Evolutionary conservation across 163 green algal genomes (phyloP), one percentile per base, ranked within the genome.

Genomic region (Scenedesmus sp.): DNA sequence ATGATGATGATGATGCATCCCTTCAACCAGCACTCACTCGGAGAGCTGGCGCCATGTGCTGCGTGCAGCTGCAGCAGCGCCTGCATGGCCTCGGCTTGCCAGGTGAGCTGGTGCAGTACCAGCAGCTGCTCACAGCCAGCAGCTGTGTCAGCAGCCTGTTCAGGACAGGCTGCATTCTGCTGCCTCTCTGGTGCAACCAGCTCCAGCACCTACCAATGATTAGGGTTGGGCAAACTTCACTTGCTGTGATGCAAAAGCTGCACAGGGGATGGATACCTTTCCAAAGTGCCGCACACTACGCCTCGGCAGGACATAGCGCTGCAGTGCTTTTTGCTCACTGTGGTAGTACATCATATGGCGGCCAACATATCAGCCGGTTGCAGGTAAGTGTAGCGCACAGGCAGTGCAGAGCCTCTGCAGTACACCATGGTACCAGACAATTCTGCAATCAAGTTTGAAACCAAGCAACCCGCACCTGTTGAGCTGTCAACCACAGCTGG

Each of bases 21-120:
- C n/a, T 20, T n/a, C 76, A 83, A 20, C 24, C 20, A 6, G 16
- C 40, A 56, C 42, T 49, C 35, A 49, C 78, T 51, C 24, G 42
- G 10, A 20, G 40, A 13, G 35, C 2, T 56, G 35, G 42, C 37
- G n/a, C 40, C 78, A 56, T 49, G 40, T 56, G 86, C 76, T 46
- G 46, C 46, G 49, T 56, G 44, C 65, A 88, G 35, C 65, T 85
- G 61, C 81, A 85, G 26, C 12, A 89, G 22, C 15, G 78, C 56
- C 42, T 76, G 73, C 87, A 91, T 86, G 37, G 87, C 82, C 44
- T 89, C 35, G 5, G 88, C 24, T 80, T 82, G 88, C 88, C 81
- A 89, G 20, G 80, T 51, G 22, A 87, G 53, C 33, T 91, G 87
- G 37, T 86, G 76, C 78, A 81, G 53, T 15, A 89, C 33, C 46